Percentiles rank a stretch among this genome's conserved stretches.
Conservation (phyloP, 768 basidiomycete genomes). For the Pleurotus citrinopileatus region DNA sequence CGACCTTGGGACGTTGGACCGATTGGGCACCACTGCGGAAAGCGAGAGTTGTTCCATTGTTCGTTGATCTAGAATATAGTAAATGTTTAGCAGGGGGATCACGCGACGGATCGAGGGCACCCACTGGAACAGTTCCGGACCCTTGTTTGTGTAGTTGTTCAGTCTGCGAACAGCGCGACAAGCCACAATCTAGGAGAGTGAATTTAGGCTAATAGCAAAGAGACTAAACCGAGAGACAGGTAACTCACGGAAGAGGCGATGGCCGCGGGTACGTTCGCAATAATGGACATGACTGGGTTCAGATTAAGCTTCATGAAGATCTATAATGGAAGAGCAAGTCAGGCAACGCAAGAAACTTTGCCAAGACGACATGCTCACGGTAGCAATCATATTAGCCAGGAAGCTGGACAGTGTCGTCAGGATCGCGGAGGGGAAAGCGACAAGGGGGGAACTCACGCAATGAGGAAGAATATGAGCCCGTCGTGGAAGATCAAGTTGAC, state of each 20-base stretch:
- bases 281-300: slow-evolving; percentile 53
- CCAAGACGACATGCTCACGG: slow-evolving; percentile 22
- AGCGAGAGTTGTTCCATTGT: slow-evolving; percentile 55
- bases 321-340: slow-evolving; percentile 18
- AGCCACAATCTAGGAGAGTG: slow-evolving; percentile 58
- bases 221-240: not conserved
- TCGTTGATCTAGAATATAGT: slow-evolving; percentile 26
- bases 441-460: slow-evolving; percentile 48
- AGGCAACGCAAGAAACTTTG: not conserved
- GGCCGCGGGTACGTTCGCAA: slow-evolving; percentile 55
- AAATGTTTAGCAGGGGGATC: slow-evolving; percentile 5
- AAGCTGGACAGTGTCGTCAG: slow-evolving; percentile 42
- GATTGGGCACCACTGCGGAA: slow-evolving; percentile 45
- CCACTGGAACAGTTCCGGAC: slow-evolving; percentile 53
- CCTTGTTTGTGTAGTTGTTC: slow-evolving; percentile 50
- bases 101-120: no score
- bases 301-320: slow-evolving; percentile 51
- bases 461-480: slow-evolving; percentile 67
- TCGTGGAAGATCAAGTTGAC: slow-evolving; percentile 69
- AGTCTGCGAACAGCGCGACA: slow-evolving; percentile 60
- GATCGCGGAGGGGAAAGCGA: slow-evolving; percentile 1
- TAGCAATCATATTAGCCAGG: slow-evolving; percentile 61
- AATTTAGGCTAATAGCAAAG: not conserved
- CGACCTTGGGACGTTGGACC: slow-evolving; percentile 32
- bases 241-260: slow-evolving; percentile 56